Evolutionary conservation across 192 early-diverging fungal genomes (phyloP), one percentile per base, ranked within the genome.

Genomic region (Coemansia brasiliensis): DNA sequence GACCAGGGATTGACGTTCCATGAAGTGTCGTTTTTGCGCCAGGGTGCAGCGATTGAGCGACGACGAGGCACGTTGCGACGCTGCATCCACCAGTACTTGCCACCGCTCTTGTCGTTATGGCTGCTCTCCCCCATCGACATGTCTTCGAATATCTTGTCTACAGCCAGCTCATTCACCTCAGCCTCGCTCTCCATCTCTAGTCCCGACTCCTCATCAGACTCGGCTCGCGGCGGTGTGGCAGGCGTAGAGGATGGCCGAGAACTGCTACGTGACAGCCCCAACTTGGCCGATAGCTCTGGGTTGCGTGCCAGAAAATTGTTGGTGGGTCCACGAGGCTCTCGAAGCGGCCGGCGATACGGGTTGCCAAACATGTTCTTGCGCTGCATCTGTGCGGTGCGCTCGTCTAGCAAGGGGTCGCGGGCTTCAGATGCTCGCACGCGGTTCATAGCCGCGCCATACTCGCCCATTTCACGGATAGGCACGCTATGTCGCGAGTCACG

Each of bases 281-380:
- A 54, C 27, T 68, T 72, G 21, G 65, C 69, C 12, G 69, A 68
- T 13, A 79, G 61, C 45, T 72, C 65, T 5, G 75, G 75, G 15
- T 58, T 79, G 32, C 69, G 65, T 0, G 75, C 75, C 35, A 79
- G 44, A 26, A 72, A 68, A 61, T 72, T 83, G 72, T 73, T 85
- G 57, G 41, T 60, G 1, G 70, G 72, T 0, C 72, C 63, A 60
- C 63, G 81, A 35, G 53, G 80, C 69, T 64, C 82, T 48, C 67
- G 81, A 60, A 53, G 69, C 44, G 66, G 71, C 8, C 83, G 83
- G 56, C 80, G 73, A 54, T 88, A 92, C 0, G 88, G 88, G 54
- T 90, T 92, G 22, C 90, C 90, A 76, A 90, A 92, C 81, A 90
- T 83, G 10, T 85, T 85, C 20, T 81, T 82, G 12, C 79, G 72